These are phyloP conservation scores for Hanseniaspora guilliermondii DNA, from an alignment of 805 yeast species.

Conservation along the genomic window DNA sequence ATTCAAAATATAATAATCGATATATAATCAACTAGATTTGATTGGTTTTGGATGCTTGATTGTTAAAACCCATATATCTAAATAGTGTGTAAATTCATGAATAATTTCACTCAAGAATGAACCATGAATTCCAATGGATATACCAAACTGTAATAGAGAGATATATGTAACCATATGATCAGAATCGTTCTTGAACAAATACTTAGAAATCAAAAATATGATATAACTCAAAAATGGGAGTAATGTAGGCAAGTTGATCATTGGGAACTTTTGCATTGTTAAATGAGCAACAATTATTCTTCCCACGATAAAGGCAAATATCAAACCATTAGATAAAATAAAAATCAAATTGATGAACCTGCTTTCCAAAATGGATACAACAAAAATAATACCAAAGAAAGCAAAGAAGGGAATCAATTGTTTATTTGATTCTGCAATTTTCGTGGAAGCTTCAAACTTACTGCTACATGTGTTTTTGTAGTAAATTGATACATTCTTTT, in stretches of 20 bases:
- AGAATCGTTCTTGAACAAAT: constrained; percentile 26
- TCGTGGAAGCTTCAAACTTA: constrained; percentile 21
- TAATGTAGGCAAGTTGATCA: constrained; percentile 53
- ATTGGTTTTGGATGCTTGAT: constrained; percentile 63
- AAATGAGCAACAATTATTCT: constrained; percentile 79
- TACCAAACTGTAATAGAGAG: constrained; percentile 54
- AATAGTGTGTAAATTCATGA: constrained; percentile 61
- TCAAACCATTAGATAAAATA: constrained; percentile 56
- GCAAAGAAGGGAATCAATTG: constrained; percentile 60
- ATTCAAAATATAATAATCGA: background rate
- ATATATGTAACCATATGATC: constrained; percentile 38
- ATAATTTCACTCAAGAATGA: constrained; percentile 67
- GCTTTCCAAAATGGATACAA: constrained; percentile 41
- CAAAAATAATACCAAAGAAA: constrained; percentile 38
- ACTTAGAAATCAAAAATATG: constrained; percentile 22
- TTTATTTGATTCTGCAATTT: constrained; percentile 28
- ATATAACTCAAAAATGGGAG: constrained; percentile 44
- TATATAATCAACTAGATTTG: constrained; percentile 1
- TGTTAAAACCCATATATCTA: constrained; percentile 75
- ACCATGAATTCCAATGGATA: constrained; percentile 55
- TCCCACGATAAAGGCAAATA: constrained; percentile 79
- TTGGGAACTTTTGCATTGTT: constrained; percentile 67
- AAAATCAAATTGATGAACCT: constrained; percentile 42
- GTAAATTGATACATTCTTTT: constrained; percentile 42
- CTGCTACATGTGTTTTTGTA: constrained; percentile 30